Conservation (phyloP, 129 eudicot species). For the Scalesia atractyloides region DNA sequence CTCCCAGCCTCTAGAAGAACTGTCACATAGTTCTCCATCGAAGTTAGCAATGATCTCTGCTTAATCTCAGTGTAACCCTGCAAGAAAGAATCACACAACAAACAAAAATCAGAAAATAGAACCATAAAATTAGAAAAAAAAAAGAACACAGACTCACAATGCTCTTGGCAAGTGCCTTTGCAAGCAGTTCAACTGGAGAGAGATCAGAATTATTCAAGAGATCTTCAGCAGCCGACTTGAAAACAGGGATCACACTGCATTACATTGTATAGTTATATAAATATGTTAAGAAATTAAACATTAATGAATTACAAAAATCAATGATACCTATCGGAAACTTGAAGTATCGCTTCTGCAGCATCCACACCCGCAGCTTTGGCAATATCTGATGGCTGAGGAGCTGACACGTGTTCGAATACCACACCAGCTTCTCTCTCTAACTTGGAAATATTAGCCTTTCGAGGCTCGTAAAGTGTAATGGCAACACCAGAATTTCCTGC, state of each 20-base stretch:
- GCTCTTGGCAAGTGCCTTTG: slow-evolving; percentile 87
- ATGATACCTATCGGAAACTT: slow-evolving; percentile 60
- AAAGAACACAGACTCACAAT: slow-evolving; percentile 49
- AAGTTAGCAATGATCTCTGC: slow-evolving; percentile 74
- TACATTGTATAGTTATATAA: not conserved
- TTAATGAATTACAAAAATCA: not conserved
- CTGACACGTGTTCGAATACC: slow-evolving; percentile 32
- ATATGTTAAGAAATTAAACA: not conserved
- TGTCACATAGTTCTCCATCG: slow-evolving; percentile 77
- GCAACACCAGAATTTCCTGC: slow-evolving; percentile 89
- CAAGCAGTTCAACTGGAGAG: slow-evolving; percentile 72
- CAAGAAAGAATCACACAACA: slow-evolving; percentile 24
- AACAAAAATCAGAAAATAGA: not conserved
- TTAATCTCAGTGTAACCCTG: slow-evolving; percentile 87
- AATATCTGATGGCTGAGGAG: slow-evolving; percentile 37
- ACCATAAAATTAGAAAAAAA: not conserved
- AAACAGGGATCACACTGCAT: slow-evolving; percentile 35
- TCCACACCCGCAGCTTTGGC: slow-evolving; percentile 38
- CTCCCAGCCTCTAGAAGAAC: slow-evolving; percentile 70
- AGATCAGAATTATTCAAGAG: slow-evolving; percentile 59
- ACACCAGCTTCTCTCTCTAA: slow-evolving; percentile 39
- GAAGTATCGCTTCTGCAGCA: slow-evolving; percentile 56
- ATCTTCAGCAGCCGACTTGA: slow-evolving; percentile 39
- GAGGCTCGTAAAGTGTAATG: slow-evolving; percentile 82
- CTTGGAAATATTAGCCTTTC: slow-evolving; percentile 42